Conservation (phyloP, 2,329 filamentous ascomycete species). For the Xylariales sp. region DNA sequence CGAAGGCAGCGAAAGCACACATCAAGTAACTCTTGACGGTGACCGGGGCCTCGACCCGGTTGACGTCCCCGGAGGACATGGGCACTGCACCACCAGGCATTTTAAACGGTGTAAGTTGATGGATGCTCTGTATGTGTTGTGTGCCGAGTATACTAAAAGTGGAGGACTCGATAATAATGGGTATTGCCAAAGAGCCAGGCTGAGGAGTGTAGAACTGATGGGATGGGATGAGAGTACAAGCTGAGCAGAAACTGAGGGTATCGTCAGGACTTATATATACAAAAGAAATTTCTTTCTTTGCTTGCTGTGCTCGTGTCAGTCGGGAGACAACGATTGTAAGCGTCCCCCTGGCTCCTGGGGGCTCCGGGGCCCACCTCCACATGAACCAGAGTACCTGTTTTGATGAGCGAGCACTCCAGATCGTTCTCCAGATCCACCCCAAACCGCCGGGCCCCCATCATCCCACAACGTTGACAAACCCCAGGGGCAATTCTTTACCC, state of each 20-base stretch:
- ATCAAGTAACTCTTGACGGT: conserved; percentile 66
- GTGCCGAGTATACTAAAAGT: conserved; percentile 5
- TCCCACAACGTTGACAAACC: no score
- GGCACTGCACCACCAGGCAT: conserved; percentile 7
- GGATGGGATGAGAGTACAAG: not conserved
- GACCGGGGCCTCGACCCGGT: conserved; percentile 62
- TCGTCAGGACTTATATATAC: conserved; percentile 5
- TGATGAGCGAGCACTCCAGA: conserved; percentile 1
- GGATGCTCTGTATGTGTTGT: no score
- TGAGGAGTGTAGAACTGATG: not conserved
- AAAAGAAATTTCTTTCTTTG: not conserved
- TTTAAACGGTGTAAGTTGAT: not conserved
- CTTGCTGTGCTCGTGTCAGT: not conserved
- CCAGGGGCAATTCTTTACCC: no score
- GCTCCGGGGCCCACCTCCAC: not conserved
- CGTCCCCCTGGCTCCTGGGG: not conserved
- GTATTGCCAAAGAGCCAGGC: not conserved
- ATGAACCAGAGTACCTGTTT: not conserved
- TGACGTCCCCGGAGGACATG: conserved; percentile 39
- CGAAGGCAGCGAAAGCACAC: conserved; percentile 67
- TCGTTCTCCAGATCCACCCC: not conserved
- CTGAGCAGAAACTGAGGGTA: not conserved
- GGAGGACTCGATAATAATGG: not conserved
- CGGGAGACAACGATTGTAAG: not conserved
- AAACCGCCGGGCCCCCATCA: not conserved